Conservation (phyloP, 352 stramenopile genomes). For the Phytophthora constricta region DNA sequence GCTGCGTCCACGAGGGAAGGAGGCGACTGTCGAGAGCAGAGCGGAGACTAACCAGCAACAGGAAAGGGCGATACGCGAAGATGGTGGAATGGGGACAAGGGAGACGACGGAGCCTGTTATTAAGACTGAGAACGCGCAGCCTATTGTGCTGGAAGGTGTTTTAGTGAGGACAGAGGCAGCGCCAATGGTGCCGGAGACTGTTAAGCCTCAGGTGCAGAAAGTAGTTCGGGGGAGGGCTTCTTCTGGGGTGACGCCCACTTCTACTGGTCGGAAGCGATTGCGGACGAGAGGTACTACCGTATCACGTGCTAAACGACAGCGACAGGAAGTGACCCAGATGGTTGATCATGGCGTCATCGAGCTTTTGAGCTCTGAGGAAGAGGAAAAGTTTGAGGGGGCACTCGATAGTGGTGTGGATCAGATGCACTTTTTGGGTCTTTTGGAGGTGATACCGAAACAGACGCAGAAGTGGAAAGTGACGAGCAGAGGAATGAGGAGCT, state of each 20-base stretch:
- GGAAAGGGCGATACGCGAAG: too few relatives aligned
- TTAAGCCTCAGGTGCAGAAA: background rate
- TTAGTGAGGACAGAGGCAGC: background rate
- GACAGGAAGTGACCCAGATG: background rate
- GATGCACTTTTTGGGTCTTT: background rate
- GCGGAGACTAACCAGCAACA: background rate
- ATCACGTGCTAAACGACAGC: background rate
- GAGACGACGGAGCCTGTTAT: background rate
- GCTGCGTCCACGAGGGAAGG: slow-evolving; percentile 33
- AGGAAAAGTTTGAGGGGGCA: slow-evolving; percentile 5
- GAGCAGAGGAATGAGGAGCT: background rate
- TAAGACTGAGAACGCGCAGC: background rate
- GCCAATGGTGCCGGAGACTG: background rate
- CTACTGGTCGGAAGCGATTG: background rate
- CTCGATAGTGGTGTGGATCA: slow-evolving; percentile 5
- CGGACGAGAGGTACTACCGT: slow-evolving; percentile 4
- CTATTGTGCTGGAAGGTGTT: too few relatives aligned
- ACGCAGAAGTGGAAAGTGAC: slow-evolving; percentile 22
- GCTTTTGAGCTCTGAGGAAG: slow-evolving; percentile 21
- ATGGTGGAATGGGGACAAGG: too few relatives aligned
- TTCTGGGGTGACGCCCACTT: background rate
- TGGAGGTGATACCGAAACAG: slow-evolving; percentile 4
- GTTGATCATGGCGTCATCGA: slow-evolving; percentile 4
- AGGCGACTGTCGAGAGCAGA: slow-evolving; percentile 2
- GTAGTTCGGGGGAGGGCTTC: background rate